A percentile compares a stretch with the other conserved stretches of the same genome.
These are phyloP conservation scores for Lipomyces mesembrius DNA, from an alignment of 805 yeast genomes.

Conservation along the genomic window DNA sequence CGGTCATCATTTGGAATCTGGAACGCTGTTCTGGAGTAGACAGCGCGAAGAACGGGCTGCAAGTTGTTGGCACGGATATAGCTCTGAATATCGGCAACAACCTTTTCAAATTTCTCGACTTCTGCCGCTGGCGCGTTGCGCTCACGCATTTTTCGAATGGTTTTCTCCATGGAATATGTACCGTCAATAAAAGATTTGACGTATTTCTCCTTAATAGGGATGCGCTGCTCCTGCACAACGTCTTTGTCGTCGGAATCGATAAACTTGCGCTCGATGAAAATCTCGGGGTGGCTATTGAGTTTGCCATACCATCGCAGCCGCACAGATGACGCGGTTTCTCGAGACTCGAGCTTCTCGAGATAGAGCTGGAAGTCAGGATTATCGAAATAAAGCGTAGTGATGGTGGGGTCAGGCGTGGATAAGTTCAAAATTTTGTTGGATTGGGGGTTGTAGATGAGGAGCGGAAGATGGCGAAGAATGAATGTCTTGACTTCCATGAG, in stretches of 20 bases:
- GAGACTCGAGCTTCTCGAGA: constrained; percentile 69
- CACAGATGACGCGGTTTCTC: constrained; percentile 62
- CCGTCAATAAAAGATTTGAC: constrained; percentile 72
- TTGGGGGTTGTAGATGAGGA: constrained; percentile 70
- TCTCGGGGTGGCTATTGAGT: constrained; percentile 73
- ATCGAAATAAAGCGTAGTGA: constrained; percentile 88
- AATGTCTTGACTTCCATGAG: constrained; percentile 97
- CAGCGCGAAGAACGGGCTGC: constrained; percentile 85
- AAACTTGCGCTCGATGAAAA: constrained; percentile 78
- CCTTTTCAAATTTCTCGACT: constrained; percentile 57
- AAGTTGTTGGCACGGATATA: constrained; percentile 68
- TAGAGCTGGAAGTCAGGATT: constrained; percentile 81
- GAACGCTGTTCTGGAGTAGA: constrained; percentile 90
- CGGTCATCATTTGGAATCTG: constrained; percentile 98
- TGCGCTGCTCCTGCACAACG: constrained; percentile 55
- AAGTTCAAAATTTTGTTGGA: constrained; percentile 48
- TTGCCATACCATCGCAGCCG: constrained; percentile 92
- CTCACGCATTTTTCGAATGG: constrained; percentile 63
- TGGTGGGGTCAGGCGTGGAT: constrained; percentile 66
- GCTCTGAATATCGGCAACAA: constrained; percentile 63
- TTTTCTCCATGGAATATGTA: constrained; percentile 55
- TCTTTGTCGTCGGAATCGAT: constrained; percentile 49
- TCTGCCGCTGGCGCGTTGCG: constrained; percentile 56
- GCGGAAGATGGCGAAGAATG: constrained; percentile 90
- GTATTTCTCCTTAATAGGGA: constrained; percentile 79